Base-by-base conservation (phyloP, 2,329 filamentous ascomycete genomes). In the Aureobasidium pullulans region DNA sequence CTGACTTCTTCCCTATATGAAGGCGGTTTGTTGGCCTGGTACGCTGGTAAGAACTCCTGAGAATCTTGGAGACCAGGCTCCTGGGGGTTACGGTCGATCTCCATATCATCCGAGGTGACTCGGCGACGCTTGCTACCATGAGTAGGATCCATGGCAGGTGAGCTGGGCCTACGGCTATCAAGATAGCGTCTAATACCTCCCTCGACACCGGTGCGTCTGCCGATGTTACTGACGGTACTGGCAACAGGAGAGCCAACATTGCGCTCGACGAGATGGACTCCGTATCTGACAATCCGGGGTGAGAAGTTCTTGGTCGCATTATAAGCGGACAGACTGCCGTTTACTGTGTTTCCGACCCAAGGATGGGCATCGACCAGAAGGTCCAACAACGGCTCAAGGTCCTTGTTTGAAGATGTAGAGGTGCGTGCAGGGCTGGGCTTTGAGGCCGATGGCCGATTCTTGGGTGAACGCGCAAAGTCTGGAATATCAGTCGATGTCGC, bases 341-440 rank as follows among this genome's bases (percentile, higher is more conserved):
- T 90, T 44, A 72, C 71, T 0, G 91, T 90, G 31, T 85, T 90
- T 9, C 89, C 90, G 15, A 96, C 82, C 62, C 95, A 79, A 0
- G 93, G 93, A 69, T 96, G 91, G 1, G 89, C 89, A 2, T 90
- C 92, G 0, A 91, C 95, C 23, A 97, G 82, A 1, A 97, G 83
- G 5, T 90, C 89, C 3, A 97, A 78, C 6, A 96, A 79, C 1
- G 92, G 94, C 72, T 96, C 91, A 6, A 84, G 80, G 42, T 87
- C 81, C 75, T 71, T 43, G 75, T 76, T 54, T 74, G 70, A 15
- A 39, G 53, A 57, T 13, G 53, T 13, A 9, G 53, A 39, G 76
- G 71, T 53, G 62, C 54, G 49, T 57, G 57, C 58, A 60, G 60
- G 62, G 50, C 44, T 66, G 58, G 53, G 59, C 61, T 67, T 66